Evolutionary conservation across 768 basidiomycete species (phyloP).

Genomic region (Panaeolus papilionaceus): DNA sequence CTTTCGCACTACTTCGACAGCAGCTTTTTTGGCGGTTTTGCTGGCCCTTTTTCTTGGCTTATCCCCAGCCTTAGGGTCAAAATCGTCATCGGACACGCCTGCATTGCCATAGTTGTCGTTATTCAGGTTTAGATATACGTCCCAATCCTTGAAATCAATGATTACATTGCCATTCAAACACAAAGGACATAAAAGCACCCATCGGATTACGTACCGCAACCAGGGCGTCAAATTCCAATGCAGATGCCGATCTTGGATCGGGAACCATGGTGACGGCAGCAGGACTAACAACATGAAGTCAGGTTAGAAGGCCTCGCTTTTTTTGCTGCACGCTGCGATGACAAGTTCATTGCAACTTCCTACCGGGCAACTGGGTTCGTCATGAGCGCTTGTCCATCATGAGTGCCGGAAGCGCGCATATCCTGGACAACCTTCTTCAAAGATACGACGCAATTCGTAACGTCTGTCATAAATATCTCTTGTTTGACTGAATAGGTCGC

Average conservation of each 20-base stretch:
- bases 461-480: slow-evolving; percentile 83
- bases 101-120: slow-evolving; percentile 25
- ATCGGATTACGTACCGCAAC: slow-evolving; percentile 54
- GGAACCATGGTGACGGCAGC: slow-evolving; percentile 57
- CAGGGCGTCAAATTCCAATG: slow-evolving; percentile 69
- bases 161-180: background rate
- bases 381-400: slow-evolving; percentile 71
- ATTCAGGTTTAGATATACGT: slow-evolving; percentile 59
- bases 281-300: slow-evolving; percentile 39
- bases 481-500: slow-evolving; percentile 66
- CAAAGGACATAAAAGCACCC: background rate
- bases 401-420: slow-evolving; percentile 49
- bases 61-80: slow-evolving; percentile 41
- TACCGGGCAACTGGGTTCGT: slow-evolving; percentile 70
- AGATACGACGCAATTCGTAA: slow-evolving; percentile 75
- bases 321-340: too few relatives aligned
- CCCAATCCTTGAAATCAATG: slow-evolving; percentile 57
- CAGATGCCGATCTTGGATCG: slow-evolving; percentile 54
- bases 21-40: slow-evolving; percentile 36
- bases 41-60: slow-evolving; percentile 24
- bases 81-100: slow-evolving; percentile 55
- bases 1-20: slow-evolving; percentile 53
- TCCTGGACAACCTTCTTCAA: slow-evolving; percentile 84
- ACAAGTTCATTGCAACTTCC: slow-evolving; percentile 19
- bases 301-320: slow-evolving; percentile 1